Base-by-base conservation (phyloP, 352 stramenopile species). In the Phytophthora cactorum region DNA sequence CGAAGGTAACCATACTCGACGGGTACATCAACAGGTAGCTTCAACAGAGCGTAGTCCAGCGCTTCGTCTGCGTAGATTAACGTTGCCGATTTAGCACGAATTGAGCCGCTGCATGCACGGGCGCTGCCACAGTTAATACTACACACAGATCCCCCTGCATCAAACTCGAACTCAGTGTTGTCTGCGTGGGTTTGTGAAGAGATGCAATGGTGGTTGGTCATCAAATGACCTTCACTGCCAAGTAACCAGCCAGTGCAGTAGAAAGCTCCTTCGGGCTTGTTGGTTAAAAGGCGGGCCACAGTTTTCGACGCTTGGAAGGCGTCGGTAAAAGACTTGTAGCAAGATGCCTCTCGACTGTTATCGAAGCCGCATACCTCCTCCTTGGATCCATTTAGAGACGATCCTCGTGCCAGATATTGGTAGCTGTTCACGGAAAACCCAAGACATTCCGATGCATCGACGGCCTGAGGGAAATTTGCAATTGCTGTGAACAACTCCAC, bases 161-260 rank as follows among this genome's bases (percentile, higher is more conserved):
- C 51, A 49, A 95, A 91, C 59, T 95, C 85, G 44, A 87, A 84
- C 45, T 92, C 69, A 1, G 78, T 89, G 59, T 77, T 77, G n/a
- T 22, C 70, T 5, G 87, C 87, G 34, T 89, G 47, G 22, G 31
- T 45, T 43, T 73, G 62, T 14, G 56, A 73, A 5, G 58, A 67
- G 49, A 95, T 92, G 64, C 87, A 95, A 63, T 95, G 87, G 43
- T 92, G 60, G 70, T 95, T 95, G 32, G 87, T 93, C 29, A 95
- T 59, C 38, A 92, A 32, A 59, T 95, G 85, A 11, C 84, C 85
- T 39, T 93, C 82, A 52, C 75, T 88, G 29, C 87, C 87, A 25
- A 92, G 28, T 3, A 95, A 63, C 82, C 81, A 95, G 10, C 87
- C 87, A 5, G 82, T 92, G 55, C 87, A 95, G 56, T 88, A 91